Evolutionary conservation across 805 yeast genomes (phyloP), one percentile per base, ranked within the genome.

Genomic region (Alloascoidea africana): DNA sequence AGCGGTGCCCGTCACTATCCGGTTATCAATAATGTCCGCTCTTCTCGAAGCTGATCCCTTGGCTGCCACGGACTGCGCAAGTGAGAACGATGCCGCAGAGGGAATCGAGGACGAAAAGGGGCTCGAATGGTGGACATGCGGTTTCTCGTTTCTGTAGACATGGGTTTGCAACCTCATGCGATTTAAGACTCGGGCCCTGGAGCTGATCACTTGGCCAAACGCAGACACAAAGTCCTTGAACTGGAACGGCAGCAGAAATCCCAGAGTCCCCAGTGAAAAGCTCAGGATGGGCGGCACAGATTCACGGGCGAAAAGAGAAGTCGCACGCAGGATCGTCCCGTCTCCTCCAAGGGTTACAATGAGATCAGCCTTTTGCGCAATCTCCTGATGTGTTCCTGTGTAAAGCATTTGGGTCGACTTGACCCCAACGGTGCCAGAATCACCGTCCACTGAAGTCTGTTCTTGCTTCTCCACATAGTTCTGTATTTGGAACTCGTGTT

Each of bases 331-430:
- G 39, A 85, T 84, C 0, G 96, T 87, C 3, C 97, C 97, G 55
- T 87, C 97, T 14, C 97, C 97, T n/a, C 97, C 97, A 32, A 87
- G 56, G 0, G 95, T 81, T 5, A 87, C 86, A 30, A 87, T 59
- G 33, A 87, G 55, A 51, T 87, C 97, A 0, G 94, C 71, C 46
- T 75, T 81, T 6, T 61, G 47, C 1, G 73, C 66, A 33, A 85
- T 71, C 5, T 75, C 79, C 6, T 62, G 57, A 14, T 55, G 55
- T 3, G 68, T 47, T 0, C 93, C 91, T 0, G 87, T 70, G 48
- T 65, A 73, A 1, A 83, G 46, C 4, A 59, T 32, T 32, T 14
- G 5, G n/a, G 11, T 32, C 11, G 6, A 8, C 8, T 23, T n/a
- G 13, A 8, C 30, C 8, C 30, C n/a, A 8, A 8, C 30, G 13